A percentile compares a stretch with the other conserved stretches of the same genome.
phyloP scores from a whole-genome alignment of 306 rosid genomes.

The Malus orientalis region DNA sequence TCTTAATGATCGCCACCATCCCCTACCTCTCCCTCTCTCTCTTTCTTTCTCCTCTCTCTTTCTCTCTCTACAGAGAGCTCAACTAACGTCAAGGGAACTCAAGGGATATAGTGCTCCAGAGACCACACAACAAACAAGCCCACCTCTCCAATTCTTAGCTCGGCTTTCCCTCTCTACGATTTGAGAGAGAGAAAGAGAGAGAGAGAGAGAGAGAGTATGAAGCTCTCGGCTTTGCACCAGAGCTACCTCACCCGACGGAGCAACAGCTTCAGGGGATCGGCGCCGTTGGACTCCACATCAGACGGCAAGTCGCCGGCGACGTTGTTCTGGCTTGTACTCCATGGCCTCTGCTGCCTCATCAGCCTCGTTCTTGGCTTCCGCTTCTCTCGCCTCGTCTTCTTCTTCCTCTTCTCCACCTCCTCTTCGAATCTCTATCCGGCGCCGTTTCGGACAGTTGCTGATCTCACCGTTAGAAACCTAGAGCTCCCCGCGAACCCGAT shows the following conservation, averaged over 20 bases:
- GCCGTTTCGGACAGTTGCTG: constrained; percentile 61
- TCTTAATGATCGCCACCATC: constrained; percentile 12
- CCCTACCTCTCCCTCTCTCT: constrained; percentile 5
- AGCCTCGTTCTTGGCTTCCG: constrained; percentile 93
- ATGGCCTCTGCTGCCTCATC: constrained; percentile 85
- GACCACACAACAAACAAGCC: not conserved
- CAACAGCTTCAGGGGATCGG: constrained; percentile 71
- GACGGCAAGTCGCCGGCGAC: constrained; percentile 78
- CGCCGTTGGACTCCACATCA: constrained; percentile 51
- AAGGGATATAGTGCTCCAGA: not conserved
- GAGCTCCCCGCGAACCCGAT: constrained; percentile 24
- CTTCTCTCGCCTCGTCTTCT: constrained; percentile 93
- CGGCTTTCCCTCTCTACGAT: constrained; percentile 5
- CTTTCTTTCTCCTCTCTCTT: no score
- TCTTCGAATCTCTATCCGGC: constrained; percentile 45
- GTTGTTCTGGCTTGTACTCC: constrained; percentile 77
- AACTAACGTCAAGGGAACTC: not conserved
- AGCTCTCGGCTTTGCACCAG: constrained; percentile 89
- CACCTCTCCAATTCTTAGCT: not conserved
- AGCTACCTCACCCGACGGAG: constrained; percentile 65
- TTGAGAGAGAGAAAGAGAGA: not conserved
- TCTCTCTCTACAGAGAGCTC: not conserved
- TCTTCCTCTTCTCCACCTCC: constrained; percentile 74
- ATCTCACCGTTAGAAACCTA: constrained; percentile 24
- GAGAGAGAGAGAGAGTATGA: constrained; percentile 37